Evolutionary conservation across 257 asterid genomes (phyloP), one percentile per base, ranked within the genome.

Genomic region (Nicotiana attenuata): DNA sequence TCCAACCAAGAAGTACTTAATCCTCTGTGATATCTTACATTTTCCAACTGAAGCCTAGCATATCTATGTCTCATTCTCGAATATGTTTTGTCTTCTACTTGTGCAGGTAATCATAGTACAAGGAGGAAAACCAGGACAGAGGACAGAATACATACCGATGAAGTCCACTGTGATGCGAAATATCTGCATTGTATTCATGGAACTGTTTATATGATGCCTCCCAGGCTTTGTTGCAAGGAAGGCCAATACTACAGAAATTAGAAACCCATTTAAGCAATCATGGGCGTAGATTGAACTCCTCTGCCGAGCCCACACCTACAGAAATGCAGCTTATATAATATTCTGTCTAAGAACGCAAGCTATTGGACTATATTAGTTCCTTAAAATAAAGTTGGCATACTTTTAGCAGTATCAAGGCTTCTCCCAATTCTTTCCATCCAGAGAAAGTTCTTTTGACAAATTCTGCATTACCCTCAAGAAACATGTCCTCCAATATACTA

Each of bases 401-500:
- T 87, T 96, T 96, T 84, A 96, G 85, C 76, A 96, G 95, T 78
- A 92, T 65, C 81, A 94, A 84, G 77, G 98, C 98, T 83, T 94
- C 97, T 61, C 89, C 81, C 86, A 96, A 84, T 88, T 92, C 97
- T 89, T 91, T 92, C 91, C 93, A 81, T 81, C 91, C 99, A 59
- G 61, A 71, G 84, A 96, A 91, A 77, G 89, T 89, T 80, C 84
- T 90, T 80, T 84, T 90, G 47, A 96, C 83, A 87, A 90, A 86
- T 82, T 88, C 92, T 47, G 91, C 90, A 88, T 92, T 92, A 71
- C 92, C 97, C 87, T 94, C 99, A 50, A 94, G 90, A 86, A 87
- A 87, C 97, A 96, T 89, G 91, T 96, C 99, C 93, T 96, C 98
- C 87, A 96, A 81, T 84, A 96, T 96, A 81, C 99, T 96, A 80